Base-by-base conservation (phyloP, 1,284 basidiomycete genomes). In the Exsudoporus floridanus region DNA sequence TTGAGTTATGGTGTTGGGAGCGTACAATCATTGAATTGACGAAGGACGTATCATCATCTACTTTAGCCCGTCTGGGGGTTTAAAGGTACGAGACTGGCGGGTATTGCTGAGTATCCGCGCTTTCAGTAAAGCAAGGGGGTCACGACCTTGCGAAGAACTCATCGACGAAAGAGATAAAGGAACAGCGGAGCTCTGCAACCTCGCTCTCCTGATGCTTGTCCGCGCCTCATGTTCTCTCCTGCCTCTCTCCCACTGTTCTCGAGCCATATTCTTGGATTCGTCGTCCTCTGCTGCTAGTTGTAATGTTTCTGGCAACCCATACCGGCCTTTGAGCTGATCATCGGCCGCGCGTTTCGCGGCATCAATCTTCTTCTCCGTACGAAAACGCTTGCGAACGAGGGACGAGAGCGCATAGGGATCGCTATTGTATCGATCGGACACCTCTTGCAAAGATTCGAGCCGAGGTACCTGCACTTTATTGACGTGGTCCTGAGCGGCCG, bases 331-430 rank as follows among this genome's bases (percentile, higher is more conserved):
- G 40, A 96, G 70, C 12, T 72, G 73, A 37, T 88, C 83, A 62
- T 97, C 92, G 9, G 76, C 77, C 28, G 75, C 77, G 51, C 82
- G 77, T 58, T 86, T 85, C 39, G 77, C 80, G 55, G 83, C 75
- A 49, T 89, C 83, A 1, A 88, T 70, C 67, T 87, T 89, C 75
- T 98, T 98, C 61, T 91, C 90, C 53, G 82, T 81, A 1, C 97
- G 83, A 66, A 98, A 97, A 18, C 78, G 78, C 60, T 86, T 87
- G 31, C 97, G 83, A 7, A 89, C 79, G 50, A 82, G 82, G 7
- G 74, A 68, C 6, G 93, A 96, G 19, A 90, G 81, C 0, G 79
- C 58, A 65, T 95, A 98, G 0, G 96, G 96, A 71, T 98, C 94
- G 2, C 82, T 70, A 60, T 90, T 90, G 56, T 84, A 84, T 19